Percentiles rank a stretch among this genome's conserved stretches.
phyloP scores from a whole-genome alignment of 495 filamentous ascomycete genomes.

The Aspergillus nanangensis region DNA sequence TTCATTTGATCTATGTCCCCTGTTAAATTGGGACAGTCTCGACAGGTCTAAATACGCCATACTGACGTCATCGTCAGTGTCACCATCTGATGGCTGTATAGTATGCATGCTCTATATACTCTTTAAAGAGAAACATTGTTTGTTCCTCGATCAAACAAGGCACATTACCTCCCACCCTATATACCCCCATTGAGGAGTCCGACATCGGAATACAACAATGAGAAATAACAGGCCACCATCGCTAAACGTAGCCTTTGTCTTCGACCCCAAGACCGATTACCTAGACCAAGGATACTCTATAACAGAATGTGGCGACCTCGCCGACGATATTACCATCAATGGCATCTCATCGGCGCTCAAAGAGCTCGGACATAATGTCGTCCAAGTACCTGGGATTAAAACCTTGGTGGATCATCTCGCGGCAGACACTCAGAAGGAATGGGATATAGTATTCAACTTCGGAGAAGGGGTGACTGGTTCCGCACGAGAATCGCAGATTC shows the following conservation, averaged over 20 bases:
- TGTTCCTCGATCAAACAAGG: too few relatives aligned
- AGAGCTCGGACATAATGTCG: slow-evolving; percentile 8
- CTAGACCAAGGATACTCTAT: slow-evolving; percentile 5
- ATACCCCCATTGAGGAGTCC: too few relatives aligned
- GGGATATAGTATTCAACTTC: slow-evolving; percentile 21
- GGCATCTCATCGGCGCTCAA: slow-evolving; percentile 5
- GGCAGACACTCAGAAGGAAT: slow-evolving; percentile 7
- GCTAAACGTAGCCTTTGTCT: slow-evolving; percentile 13
- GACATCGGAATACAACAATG: too few relatives aligned
- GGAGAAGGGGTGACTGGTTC: slow-evolving; percentile 16
- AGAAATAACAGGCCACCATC: too few relatives aligned
- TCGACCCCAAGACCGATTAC: slow-evolving; percentile 8
- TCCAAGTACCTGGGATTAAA: slow-evolving; percentile 8
- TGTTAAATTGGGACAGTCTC: too few relatives aligned
- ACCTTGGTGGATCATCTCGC: slow-evolving; percentile 14
- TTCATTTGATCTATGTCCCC: too few relatives aligned
- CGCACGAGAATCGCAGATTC: slow-evolving; percentile 21
- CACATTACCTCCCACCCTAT: too few relatives aligned
- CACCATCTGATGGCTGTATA: too few relatives aligned
- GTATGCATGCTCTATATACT: too few relatives aligned
- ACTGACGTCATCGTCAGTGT: too few relatives aligned
- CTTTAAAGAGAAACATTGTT: too few relatives aligned
- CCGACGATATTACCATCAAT: slow-evolving; percentile 8
- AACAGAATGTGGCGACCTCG: slow-evolving; percentile 8
- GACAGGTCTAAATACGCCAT: too few relatives aligned